These are phyloP conservation scores for Fusarium irregulare DNA, from an alignment of 2,329 filamentous ascomycete species.

Conservation along the genomic window DNA sequence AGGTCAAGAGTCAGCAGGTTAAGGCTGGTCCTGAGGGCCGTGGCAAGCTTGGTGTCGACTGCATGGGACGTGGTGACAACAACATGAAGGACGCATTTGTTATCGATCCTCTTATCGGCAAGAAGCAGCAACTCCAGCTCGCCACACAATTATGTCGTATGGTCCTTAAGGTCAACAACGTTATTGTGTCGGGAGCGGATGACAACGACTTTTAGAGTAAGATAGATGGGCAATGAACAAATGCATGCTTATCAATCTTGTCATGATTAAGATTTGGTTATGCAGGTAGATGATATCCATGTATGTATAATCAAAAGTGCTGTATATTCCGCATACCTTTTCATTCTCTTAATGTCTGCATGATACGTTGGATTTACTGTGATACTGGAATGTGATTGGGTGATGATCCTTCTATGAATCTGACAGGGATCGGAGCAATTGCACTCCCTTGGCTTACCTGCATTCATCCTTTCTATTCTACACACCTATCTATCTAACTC, in stretches of 20 bases:
- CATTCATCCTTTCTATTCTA: not conserved
- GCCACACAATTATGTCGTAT: slow-evolving; percentile 98
- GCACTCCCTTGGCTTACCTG: slow-evolving; percentile 17
- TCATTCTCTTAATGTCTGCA: not conserved
- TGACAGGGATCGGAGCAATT: slow-evolving; percentile 26
- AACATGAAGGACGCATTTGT: slow-evolving; percentile 99
- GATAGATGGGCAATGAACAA: slow-evolving; percentile 40
- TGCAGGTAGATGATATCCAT: slow-evolving; percentile 38
- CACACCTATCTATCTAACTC: not conserved
- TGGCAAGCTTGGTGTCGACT: slow-evolving; percentile 89
- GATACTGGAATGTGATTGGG: slow-evolving; percentile 13
- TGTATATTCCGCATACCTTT: slow-evolving; percentile 5
- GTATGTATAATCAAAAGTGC: slow-evolving; percentile 35
- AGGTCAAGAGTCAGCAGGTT: slow-evolving; percentile 95
- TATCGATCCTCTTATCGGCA: slow-evolving; percentile 97
- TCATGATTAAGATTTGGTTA: slow-evolving; percentile 37
- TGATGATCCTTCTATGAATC: not conserved
- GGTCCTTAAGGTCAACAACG: slow-evolving; percentile 97
- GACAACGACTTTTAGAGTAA: slow-evolving; percentile 82
- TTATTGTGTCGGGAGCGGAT: slow-evolving; percentile 88
- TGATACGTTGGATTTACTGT: not conserved
- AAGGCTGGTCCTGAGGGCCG: slow-evolving; percentile 68
- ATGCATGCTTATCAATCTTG: slow-evolving; percentile 39
- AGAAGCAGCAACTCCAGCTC: slow-evolving; percentile 95
- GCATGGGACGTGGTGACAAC: slow-evolving; percentile 95